Base-by-base conservation (phyloP, 805 yeast species). In the Kluyveromyces nonfermentans region DNA sequence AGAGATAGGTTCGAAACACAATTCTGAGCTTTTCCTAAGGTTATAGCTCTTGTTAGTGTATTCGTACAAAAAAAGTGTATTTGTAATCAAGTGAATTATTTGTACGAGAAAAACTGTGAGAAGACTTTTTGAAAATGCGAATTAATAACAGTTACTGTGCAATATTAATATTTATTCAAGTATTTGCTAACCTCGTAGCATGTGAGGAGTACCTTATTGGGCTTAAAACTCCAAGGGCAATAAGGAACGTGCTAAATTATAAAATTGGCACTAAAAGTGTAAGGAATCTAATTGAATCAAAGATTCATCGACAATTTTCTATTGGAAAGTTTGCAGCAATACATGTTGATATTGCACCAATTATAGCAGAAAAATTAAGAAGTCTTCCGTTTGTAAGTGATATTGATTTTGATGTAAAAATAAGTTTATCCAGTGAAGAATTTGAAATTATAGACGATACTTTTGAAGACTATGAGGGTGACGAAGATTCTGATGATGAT, bases 271-370 rank as follows among this genome's bases (percentile, higher is more conserved):
- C 59, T 4, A 48, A 52, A 17, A 47, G 48, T n/a, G 43, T 61
- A 7, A 54, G 64, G 30, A 64, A 73, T 73, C 77, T 53, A 62
- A 73, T 42, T 59, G 75, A 48, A 66, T 71, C 33, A 60, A 72
- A 54, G 34, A 59, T 85, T 21, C 66, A 70, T 10, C 70, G 72
- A 44, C 67, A 74, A 10, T 78, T 78, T 50, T 71, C 83, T 0
- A 77, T 86, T 54, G 94, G 94, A 1, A 71, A 70, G 18, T 82
- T 85, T 56, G 77, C 74, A 50, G 94, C 84, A 0, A 75, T 87
- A 48, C 71, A 81, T 0, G 87, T 88, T 1, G 72, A 71, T 43
- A 76, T 82, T 56, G 67, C 80, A 9, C 58, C 63, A 21, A 75
- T 67, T 9, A 65, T 72, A 1, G 52, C 76, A 32, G 70, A 68